These are phyloP conservation scores for Phaeotremella skinneri DNA, from an alignment of 768 basidiomycete species.

Conservation along the genomic window DNA sequence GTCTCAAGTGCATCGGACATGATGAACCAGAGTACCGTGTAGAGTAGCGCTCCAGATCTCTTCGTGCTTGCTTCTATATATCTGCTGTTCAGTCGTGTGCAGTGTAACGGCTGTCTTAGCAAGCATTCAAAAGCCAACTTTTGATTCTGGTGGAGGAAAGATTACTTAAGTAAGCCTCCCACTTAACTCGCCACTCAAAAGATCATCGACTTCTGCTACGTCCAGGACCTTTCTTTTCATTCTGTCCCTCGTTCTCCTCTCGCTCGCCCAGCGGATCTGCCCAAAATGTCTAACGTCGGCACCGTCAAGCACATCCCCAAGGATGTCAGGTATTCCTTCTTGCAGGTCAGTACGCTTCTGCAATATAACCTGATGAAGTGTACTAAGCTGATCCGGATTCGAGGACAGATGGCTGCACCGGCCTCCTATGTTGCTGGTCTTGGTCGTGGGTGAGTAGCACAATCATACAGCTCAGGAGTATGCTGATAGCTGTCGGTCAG, in stretches of 20 bases:
- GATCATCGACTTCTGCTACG: background rate
- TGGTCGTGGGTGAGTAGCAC: conserved; percentile 75
- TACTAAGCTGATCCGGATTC: conserved; percentile 6
- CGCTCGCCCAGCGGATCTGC: background rate
- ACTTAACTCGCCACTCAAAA: conserved; percentile 1
- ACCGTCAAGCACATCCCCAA: conserved; percentile 45
- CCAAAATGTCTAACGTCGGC: conserved; percentile 41
- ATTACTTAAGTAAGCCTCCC: conserved; percentile 14
- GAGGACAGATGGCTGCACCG: conserved; percentile 66
- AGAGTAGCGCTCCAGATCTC: background rate
- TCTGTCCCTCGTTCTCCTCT: conserved; percentile 2
- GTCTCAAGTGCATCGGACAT: conserved; percentile 53
- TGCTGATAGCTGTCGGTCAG: conserved; percentile 53
- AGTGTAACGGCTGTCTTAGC: conserved; percentile 8
- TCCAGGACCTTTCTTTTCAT: conserved; percentile 8
- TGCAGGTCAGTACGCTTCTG: conserved; percentile 38
- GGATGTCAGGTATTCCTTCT: conserved; percentile 47
- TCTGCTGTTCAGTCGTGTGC: background rate
- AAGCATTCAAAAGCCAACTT: conserved; percentile 9
- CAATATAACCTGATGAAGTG: background rate
- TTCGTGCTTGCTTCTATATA: conserved; percentile 3
- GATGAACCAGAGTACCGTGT: background rate
- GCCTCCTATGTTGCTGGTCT: conserved; percentile 98
- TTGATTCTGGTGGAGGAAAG: conserved; percentile 13
- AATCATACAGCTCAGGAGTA: background rate